Evolutionary conservation across 2,329 filamentous ascomycete genomes (phyloP).

Genomic region (Ophiostoma tasmaniense): DNA sequence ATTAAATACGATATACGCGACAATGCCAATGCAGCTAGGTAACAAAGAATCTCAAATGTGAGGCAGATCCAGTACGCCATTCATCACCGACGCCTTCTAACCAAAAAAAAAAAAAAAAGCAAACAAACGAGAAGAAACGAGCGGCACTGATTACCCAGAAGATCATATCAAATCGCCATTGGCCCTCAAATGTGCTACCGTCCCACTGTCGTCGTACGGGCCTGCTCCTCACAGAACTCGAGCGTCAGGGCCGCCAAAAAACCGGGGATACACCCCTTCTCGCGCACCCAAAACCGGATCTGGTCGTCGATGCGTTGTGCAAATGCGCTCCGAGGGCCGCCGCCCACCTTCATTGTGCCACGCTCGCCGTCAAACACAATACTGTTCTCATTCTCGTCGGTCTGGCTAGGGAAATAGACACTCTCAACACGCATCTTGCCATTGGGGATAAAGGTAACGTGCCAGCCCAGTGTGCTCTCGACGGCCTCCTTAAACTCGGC

Average conservation of each 20-base stretch:
- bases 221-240: constrained; percentile 77
- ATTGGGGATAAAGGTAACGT: constrained; percentile 92
- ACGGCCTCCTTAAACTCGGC: constrained; percentile 94
- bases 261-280: constrained; percentile 85
- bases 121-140: not conserved
- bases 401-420: constrained; percentile 66
- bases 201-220: constrained; percentile 19
- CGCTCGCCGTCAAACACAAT: constrained; percentile 86
- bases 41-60: not conserved
- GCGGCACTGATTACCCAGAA: not conserved
- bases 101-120: not conserved
- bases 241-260: constrained; percentile 85
- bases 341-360: constrained; percentile 96
- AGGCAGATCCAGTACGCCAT: not conserved
- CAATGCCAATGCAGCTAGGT: not conserved
- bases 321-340: constrained; percentile 79
- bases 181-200: not conserved
- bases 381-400: constrained; percentile 61
- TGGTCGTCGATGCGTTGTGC: constrained; percentile 74
- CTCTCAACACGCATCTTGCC: constrained; percentile 88
- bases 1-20: not conserved
- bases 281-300: constrained; percentile 93
- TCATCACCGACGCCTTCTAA: not conserved
- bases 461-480: constrained; percentile 85
- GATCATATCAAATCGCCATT: not conserved